A percentile compares a stretch with the other conserved stretches of the same genome.
phyloP scores from a whole-genome alignment of 1,139 yeast genomes.

The Debaryomycetaceae sp. region DNA sequence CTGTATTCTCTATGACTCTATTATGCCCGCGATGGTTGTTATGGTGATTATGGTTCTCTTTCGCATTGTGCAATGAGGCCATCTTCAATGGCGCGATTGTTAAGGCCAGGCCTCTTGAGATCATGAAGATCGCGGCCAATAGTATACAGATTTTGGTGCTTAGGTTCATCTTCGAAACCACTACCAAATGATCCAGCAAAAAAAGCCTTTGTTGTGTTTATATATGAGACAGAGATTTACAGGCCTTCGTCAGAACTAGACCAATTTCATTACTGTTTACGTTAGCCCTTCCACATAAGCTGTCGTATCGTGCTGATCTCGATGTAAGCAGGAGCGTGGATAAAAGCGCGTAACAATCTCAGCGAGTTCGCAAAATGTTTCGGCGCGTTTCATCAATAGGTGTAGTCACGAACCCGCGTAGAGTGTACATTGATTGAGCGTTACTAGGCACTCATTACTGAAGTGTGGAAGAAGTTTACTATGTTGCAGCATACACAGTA shows the following conservation, averaged over 20 bases:
- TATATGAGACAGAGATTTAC: neutral
- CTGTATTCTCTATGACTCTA: too few species aligned
- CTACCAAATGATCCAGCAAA: neutral
- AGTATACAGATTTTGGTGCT: neutral
- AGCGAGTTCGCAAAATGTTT: neutral
- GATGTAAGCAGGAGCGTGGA: neutral
- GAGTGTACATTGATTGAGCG: neutral
- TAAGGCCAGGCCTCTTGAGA: neutral
- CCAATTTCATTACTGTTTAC: neutral
- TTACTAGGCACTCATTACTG: neutral
- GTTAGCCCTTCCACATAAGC: neutral
- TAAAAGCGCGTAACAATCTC: neutral
- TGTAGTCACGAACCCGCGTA: neutral
- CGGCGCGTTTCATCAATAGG: neutral
- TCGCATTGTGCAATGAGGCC: neutral
- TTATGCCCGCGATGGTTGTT: too few species aligned
- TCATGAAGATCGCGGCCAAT: neutral
- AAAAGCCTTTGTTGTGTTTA: neutral
- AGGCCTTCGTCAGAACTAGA: neutral
- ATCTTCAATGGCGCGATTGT: neutral
- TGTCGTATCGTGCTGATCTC: neutral
- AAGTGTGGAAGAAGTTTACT: too few species aligned
- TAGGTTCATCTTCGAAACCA: neutral
- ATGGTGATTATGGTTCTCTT: too few species aligned
- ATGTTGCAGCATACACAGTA: too few species aligned